These are phyloP conservation scores for Acorus calamus DNA, from an alignment of 106 monocot genomes.

Conservation along the genomic window DNA sequence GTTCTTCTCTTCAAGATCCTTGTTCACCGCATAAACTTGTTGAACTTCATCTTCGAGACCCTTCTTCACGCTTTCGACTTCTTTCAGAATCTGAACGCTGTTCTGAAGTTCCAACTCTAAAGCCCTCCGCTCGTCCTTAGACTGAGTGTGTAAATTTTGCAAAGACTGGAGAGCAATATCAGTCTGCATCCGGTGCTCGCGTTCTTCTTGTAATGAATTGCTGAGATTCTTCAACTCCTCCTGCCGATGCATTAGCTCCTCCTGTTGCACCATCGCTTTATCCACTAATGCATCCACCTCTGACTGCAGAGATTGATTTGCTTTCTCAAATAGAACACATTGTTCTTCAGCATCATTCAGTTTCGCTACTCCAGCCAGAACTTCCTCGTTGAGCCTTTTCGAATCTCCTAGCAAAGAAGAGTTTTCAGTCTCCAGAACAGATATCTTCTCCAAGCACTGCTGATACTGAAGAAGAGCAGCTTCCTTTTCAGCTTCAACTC, in stretches of 20 bases:
- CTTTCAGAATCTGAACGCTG: constrained; percentile 12
- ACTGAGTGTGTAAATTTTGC: constrained; percentile 26
- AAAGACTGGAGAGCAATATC: constrained; percentile 29
- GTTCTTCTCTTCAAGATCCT: no score
- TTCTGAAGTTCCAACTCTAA: constrained; percentile 6
- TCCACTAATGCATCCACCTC: constrained; percentile 17
- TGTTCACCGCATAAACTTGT: no score
- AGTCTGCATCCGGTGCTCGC: constrained; percentile 14
- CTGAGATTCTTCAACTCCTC: constrained; percentile 34
- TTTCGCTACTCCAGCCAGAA: neutral
- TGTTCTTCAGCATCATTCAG: constrained; percentile 21
- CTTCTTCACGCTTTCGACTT: constrained; percentile 1
- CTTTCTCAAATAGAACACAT: constrained; percentile 29
- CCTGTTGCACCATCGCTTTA: constrained; percentile 18
- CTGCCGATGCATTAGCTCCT: constrained; percentile 19
- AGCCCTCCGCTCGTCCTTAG: constrained; percentile 9
- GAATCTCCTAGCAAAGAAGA: neutral
- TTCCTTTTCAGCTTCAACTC: constrained; percentile 48
- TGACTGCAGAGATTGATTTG: constrained; percentile 15
- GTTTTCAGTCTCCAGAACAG: constrained; percentile 45
- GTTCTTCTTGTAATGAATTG: constrained; percentile 24
- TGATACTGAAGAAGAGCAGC: constrained; percentile 41
- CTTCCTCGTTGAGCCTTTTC: no score
- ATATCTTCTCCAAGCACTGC: constrained; percentile 34
- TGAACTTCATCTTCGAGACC: no score